A percentile compares a stretch with the other conserved stretches of the same genome.
phyloP scores from a whole-genome alignment of 73 alveolate genomes.

The Paramecium sonneborni region DNA sequence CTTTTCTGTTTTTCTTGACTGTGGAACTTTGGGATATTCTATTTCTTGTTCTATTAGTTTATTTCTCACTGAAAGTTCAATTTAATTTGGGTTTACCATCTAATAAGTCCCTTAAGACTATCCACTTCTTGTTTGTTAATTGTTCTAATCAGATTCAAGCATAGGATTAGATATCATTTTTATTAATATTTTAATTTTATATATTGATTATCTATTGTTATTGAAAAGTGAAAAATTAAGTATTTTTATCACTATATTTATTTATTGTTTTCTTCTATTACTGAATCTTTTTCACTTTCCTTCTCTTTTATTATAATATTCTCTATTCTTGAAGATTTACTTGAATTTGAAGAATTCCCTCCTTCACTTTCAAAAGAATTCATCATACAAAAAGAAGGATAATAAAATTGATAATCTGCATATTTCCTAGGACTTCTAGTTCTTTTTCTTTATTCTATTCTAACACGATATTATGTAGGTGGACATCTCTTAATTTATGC shows the following conservation, averaged over 20 bases:
- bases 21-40: conserved; percentile 45
- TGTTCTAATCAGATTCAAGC: neutral
- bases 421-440: conserved; percentile 57
- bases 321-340: neutral
- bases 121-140: neutral
- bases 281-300: neutral
- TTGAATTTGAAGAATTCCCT: neutral
- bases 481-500: neutral
- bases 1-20: neutral
- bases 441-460: conserved; percentile 8
- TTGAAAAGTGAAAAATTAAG: neutral
- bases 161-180: conserved; percentile 11
- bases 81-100: neutral
- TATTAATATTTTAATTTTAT: neutral
- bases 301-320: neutral
- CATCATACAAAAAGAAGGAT: conserved; percentile 4
- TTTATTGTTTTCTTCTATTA: neutral
- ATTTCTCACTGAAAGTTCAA: neutral
- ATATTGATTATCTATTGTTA: neutral
- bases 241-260: neutral
- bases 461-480: neutral
- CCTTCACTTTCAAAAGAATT: conserved; percentile 26
- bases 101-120: neutral
- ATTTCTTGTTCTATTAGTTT: neutral
- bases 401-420: neutral